Conservation (phyloP, 1,284 basidiomycete species). For the Malassezia vespertilionis region DNA sequence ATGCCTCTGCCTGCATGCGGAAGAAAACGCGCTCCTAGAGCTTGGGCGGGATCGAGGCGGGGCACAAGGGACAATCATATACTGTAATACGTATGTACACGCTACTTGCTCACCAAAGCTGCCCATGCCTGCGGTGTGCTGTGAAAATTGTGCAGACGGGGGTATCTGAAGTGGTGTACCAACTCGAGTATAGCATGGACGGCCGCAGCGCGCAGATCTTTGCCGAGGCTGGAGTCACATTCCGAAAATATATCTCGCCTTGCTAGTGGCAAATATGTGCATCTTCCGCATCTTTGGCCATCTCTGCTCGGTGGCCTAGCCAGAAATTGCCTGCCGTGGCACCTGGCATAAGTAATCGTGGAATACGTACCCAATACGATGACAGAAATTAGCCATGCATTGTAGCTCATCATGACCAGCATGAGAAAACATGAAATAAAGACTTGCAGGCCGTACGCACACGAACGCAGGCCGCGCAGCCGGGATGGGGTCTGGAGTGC, state of each 20-base stretch:
- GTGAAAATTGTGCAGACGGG: slow-evolving; percentile 96
- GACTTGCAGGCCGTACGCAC: slow-evolving; percentile 22
- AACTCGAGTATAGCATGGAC: slow-evolving; percentile 65
- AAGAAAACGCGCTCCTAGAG: slow-evolving; percentile 93
- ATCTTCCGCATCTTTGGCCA: not conserved
- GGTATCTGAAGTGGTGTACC: slow-evolving; percentile 85
- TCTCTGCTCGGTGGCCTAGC: slow-evolving; percentile 4
- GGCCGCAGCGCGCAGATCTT: slow-evolving; percentile 49
- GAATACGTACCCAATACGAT: slow-evolving; percentile 28
- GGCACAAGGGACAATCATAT: slow-evolving; percentile 60
- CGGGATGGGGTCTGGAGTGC: slow-evolving; percentile 12
- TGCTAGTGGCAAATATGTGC: slow-evolving; percentile 7
- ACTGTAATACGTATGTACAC: slow-evolving; percentile 61
- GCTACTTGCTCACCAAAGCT: slow-evolving; percentile 53
- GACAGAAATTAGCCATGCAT: slow-evolving; percentile 24
- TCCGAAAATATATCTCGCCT: slow-evolving; percentile 30
- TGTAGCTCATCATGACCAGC: slow-evolving; percentile 38
- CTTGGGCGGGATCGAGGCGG: slow-evolving; percentile 61
- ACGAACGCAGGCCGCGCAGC: slow-evolving; percentile 6
- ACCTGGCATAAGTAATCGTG: too few relatives aligned
- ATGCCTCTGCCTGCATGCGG: slow-evolving; percentile 91
- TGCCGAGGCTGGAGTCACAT: slow-evolving; percentile 46
- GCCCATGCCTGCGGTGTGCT: slow-evolving; percentile 87
- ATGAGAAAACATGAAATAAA: slow-evolving; percentile 27
- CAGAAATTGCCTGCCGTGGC: too few relatives aligned